Conservation (phyloP, 352 stramenopile species). For the Globisporangium paroecandrum region DNA sequence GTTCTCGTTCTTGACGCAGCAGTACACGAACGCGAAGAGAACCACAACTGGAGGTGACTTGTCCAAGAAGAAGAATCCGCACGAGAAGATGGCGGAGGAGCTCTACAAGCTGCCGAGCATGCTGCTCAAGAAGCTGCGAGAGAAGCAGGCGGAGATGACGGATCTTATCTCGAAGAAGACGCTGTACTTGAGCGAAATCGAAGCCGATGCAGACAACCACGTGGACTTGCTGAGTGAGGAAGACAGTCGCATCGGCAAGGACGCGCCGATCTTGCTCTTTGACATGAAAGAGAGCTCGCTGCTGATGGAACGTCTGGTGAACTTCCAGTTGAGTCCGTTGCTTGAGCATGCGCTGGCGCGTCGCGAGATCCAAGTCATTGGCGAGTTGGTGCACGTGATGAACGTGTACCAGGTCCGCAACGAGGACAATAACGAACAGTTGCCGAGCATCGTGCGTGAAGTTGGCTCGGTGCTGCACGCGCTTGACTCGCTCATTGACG, state of each 20-base stretch:
- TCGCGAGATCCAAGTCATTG: conserved; percentile 62
- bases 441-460: conserved; percentile 9
- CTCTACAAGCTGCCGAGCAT: conserved; percentile 59
- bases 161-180: conserved; percentile 63
- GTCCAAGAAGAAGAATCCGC: conserved; percentile 15
- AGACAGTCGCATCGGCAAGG: conserved; percentile 60
- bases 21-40: conserved; percentile 35
- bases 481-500: conserved; percentile 57
- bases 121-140: conserved; percentile 58
- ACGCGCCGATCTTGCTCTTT: conserved; percentile 79
- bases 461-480: conserved; percentile 36
- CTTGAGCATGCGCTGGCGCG: conserved; percentile 64
- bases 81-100: conserved; percentile 61
- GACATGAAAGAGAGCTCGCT: conserved; percentile 70
- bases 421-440: background rate
- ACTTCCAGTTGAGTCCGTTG: conserved; percentile 76
- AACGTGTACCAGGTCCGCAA: conserved; percentile 42
- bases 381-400: conserved; percentile 47
- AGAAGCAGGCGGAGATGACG: conserved; percentile 50
- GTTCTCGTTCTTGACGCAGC: conserved; percentile 76
- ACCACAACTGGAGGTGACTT: background rate
- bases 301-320: conserved; percentile 66
- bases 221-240: conserved; percentile 54
- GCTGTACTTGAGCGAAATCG: conserved; percentile 69
- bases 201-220: conserved; percentile 46